Percentiles rank a stretch among this genome's conserved stretches.
These are phyloP conservation scores for Eutrema yunnanense DNA, from an alignment of 345 rosid genomes.

Conservation along the genomic window DNA sequence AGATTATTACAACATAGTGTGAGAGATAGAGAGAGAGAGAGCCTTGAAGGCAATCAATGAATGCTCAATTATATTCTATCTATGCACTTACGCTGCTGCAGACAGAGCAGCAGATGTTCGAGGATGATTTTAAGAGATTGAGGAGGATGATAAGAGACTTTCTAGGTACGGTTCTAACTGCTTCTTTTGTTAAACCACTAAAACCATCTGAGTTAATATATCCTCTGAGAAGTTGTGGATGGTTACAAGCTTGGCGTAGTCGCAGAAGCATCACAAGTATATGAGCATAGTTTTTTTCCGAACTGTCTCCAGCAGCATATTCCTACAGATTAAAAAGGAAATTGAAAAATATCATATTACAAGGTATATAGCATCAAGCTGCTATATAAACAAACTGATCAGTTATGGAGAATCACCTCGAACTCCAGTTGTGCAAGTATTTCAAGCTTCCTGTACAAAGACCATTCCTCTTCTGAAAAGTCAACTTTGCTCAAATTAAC, in stretches of 20 bases:
- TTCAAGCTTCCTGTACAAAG: constrained; percentile 71
- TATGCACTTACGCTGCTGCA: constrained; percentile 65
- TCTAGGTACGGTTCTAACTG: constrained; percentile 52
- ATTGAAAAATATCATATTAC: not conserved
- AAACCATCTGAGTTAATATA: not conserved
- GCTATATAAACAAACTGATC: no score
- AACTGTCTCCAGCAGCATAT: constrained; percentile 74
- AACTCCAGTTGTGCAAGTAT: constrained; percentile 56
- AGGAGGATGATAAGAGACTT: constrained; percentile 41
- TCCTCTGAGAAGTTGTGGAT: constrained; percentile 44
- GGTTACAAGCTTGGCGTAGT: constrained; percentile 94
- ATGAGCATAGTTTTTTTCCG: constrained; percentile 62
- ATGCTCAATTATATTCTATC: no score
- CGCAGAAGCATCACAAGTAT: constrained; percentile 87
- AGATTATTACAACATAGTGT: not conserved
- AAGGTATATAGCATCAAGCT: not conserved
- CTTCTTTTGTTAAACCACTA: constrained; percentile 7
- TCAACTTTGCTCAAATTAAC: constrained; percentile 49
- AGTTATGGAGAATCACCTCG: constrained; percentile 38
- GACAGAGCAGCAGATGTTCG: constrained; percentile 52
- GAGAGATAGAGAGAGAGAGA: not conserved
- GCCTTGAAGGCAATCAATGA: not conserved
- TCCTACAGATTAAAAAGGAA: constrained; percentile 35
- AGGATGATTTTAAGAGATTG: constrained; percentile 36
- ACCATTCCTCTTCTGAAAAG: constrained; percentile 64